These are phyloP conservation scores for Fusarium sp. DNA, from an alignment of 2,329 filamentous ascomycete genomes.

Conservation along the genomic window DNA sequence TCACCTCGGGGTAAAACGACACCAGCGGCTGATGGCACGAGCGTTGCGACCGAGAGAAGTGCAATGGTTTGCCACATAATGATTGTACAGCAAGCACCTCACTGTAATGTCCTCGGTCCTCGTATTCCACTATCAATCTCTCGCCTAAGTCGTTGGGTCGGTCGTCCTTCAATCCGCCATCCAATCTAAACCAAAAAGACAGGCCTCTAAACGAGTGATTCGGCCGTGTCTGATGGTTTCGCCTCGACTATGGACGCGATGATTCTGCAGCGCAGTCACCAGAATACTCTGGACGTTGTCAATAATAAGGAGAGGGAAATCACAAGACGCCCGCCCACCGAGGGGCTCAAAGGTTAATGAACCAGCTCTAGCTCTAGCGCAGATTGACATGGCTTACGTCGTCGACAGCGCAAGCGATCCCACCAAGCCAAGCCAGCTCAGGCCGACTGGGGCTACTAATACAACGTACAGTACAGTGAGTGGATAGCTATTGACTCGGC, in stretches of 20 bases:
- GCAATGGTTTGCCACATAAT: slow-evolving; percentile 42
- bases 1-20: slow-evolving; percentile 40
- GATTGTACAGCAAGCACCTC: slow-evolving; percentile 7
- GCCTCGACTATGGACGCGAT: slow-evolving; percentile 14
- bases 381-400: slow-evolving; percentile 29
- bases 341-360: slow-evolving; percentile 37
- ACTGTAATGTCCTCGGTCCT: slow-evolving; percentile 1
- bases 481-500: not conserved
- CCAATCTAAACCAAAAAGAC: slow-evolving; percentile 12
- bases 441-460: slow-evolving; percentile 20
- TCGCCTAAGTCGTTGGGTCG: slow-evolving; percentile 10
- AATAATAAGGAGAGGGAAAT: slow-evolving; percentile 10
- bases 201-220: slow-evolving; percentile 41
- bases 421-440: slow-evolving; percentile 13
- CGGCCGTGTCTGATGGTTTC: slow-evolving; percentile 20
- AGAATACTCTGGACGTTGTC: slow-evolving; percentile 18
- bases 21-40: slow-evolving; percentile 29
- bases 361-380: slow-evolving; percentile 30
- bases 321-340: slow-evolving; percentile 11
- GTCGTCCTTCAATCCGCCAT: slow-evolving; percentile 19
- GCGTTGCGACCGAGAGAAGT: slow-evolving; percentile 39
- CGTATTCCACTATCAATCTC: slow-evolving; percentile 3
- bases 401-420: slow-evolving; percentile 15
- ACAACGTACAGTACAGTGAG: not conserved
- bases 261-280: slow-evolving; percentile 3